Evolutionary conservation across 148 eudicot genomes (phyloP), one percentile per base, ranked within the genome.

Genomic region (Silene uniflora): DNA sequence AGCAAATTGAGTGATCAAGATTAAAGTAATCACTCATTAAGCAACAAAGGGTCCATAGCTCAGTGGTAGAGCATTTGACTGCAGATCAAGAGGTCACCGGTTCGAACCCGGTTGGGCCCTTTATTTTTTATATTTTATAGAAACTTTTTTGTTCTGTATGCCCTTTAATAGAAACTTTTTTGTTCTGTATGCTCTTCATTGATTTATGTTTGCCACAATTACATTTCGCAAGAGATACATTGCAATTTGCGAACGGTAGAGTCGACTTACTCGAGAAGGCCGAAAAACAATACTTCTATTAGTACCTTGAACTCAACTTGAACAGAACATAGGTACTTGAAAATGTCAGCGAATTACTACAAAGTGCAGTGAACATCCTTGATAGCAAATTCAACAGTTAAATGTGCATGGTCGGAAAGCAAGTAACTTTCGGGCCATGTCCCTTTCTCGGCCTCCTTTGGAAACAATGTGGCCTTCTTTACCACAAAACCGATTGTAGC

Each of bases 361-460:
- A 11, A 66, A 66, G 5, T 61, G 75, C 6, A 62, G 24, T 55
- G 59, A 75, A 81, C 78, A 59, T 67, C 65, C 67, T 82, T 69
- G 13, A 77, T 55, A 14, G 58, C 67, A 46, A 86, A 80, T 71
- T 79, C 87, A 71, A 84, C 89, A 18, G 83, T 84, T 62, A 87
- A 76, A 73, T 35, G 67, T 22, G 89, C 89, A 77, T 87, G 89
- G 77, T 87, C 89, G 4, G 89, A 87, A n/a, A 87, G 83, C 19
- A 73, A 73, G 78, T 84, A 87, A 68, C 77, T 74, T 19, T 84
- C 86, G 0, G 89, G 89, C 89, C 89, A 87, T 67, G 73, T 78
- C 22, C 89, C 89, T 62, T 69, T 73, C 73, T 87, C 83, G 7
- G 74, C 89, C 75, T 87, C 89, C 3, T 47, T 39, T 62, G 89